phyloP scores from a whole-genome alignment of 208 protist genomes.

The Herpetomonas samuelpessoai region DNA sequence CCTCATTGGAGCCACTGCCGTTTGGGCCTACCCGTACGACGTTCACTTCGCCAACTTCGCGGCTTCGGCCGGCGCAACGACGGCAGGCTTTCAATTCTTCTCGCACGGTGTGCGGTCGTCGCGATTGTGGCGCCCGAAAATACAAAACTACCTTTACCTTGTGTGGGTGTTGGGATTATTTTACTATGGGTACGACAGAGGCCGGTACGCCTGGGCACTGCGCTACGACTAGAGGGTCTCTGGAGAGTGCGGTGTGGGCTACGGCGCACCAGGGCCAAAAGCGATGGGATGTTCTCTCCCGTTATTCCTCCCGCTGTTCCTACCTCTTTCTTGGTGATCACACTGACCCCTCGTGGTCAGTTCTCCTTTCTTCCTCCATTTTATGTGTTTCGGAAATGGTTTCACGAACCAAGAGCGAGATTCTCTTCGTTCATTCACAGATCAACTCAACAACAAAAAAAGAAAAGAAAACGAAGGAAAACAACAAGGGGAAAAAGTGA shows the following conservation, averaged over 20 bases:
- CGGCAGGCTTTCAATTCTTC: conserved; percentile 58
- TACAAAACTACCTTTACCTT: conserved; percentile 37
- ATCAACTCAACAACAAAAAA: no score
- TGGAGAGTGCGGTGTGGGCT: no score
- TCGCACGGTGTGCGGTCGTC: conserved; percentile 64
- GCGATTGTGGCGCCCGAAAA: conserved; percentile 27
- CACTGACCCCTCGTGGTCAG: no score
- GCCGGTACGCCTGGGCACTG: conserved; percentile 58
- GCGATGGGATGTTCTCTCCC: neutral
- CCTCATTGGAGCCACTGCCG: conserved; percentile 38
- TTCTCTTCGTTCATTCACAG: conserved; percentile 1
- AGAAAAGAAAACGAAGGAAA: conserved; percentile 1
- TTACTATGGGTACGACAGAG: conserved; percentile 42
- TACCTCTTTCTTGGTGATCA: no score
- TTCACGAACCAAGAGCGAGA: neutral
- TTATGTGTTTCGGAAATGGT: neutral
- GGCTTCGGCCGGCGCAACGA: conserved; percentile 38
- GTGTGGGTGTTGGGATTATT: conserved; percentile 51
- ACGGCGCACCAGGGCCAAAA: neutral
- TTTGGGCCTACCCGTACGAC: conserved; percentile 48
- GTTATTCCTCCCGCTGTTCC: no score
- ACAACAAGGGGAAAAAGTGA: neutral
- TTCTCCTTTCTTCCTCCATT: no score
- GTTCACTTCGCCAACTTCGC: conserved; percentile 56
- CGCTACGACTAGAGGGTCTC: conserved; percentile 67